Evolutionary conservation across 2,329 filamentous ascomycete genomes (phyloP), one percentile per base, ranked within the genome.

Genomic region (Myotisia sp.): DNA sequence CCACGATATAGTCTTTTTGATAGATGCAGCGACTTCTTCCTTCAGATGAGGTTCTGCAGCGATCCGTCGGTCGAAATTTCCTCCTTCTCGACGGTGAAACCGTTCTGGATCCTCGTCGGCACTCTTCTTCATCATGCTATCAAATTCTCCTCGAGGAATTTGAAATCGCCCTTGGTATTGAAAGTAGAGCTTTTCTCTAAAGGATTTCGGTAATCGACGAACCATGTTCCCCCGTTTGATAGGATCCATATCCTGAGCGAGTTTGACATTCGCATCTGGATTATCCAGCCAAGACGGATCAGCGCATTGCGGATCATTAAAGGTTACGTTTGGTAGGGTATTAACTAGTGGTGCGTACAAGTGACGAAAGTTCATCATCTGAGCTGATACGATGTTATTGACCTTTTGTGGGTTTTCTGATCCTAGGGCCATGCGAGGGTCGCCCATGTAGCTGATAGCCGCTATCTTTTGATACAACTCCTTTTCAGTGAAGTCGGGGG

Each of bases 151-250:
- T 10, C 76, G 75, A 0, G 87, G 84, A 27, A 98, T 90, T 37
- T 72, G 70, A 49, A 86, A 92, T 50, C 92, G 87, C 53, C 79
- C 76, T 55, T 93, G 86, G 56, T 94, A 98, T 49, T 86, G 76
- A 56, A 93, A 93, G 61, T 98, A 98, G 0, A 98, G 65, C 39
- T 84, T 86, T 35, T 80, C 74, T 23, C 90, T 74, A 67, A 98
- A 95, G 4, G 76, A 69, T 47, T 79, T 79, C 3, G 90, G 90
- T 7, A 98, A 65, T 8, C 90, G 78, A 4, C 90, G 76, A 6
- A 98, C 87, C 83, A 98, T 98, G 58, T 98, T 98, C 12, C 82
- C 84, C 37, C 90, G 76, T 50, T 81, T 85, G 38, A 82, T 62
- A 0, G 86, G 82, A 48, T 93, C 82, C 85, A 95, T 92, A 49